Base-by-base conservation (phyloP, 208 protist species). In the Trypanosoma lewisi region DNA sequence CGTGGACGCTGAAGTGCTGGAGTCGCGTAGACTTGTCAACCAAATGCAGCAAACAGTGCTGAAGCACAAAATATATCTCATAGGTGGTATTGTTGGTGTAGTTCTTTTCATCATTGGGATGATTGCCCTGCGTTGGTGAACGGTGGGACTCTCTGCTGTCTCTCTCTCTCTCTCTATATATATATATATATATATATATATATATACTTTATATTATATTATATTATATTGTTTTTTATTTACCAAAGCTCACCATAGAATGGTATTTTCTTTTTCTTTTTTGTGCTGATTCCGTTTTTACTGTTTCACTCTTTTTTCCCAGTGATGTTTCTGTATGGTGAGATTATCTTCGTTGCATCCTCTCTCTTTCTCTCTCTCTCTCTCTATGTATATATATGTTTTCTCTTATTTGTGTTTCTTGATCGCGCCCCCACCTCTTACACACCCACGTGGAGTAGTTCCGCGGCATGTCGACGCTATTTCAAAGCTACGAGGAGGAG, bases 401-500 rank as follows among this genome's bases (percentile, higher is more conserved):
- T 2, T 44, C 25, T 56, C 16, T 56, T 8, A 37, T 6, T 23
- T 41, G 30, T 19, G n/a, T n/a, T n/a, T n/a, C n/a, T n/a, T n/a
- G n/a, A n/a, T n/a, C n/a, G n/a, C n/a, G n/a, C n/a, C n/a, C n/a
- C n/a, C n/a, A n/a, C n/a, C n/a, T n/a, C n/a, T n/a, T n/a, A n/a
- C n/a, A n/a, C n/a, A n/a, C n/a, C n/a, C n/a, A n/a, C n/a, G 37
- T 17, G 44, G 44, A 16, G 44, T 5, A 25, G 44, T 49, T 16
- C 6, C 50, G 28, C n/a, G 12, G 9, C 28, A 92, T 89, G 82
- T 83, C 82, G 16, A 77, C 73, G 0, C 57, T 88, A 25, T 71
- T 85, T 4, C 79, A 92, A 42, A 76, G 73, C 23, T 89, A 92
- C 59, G 82, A 89, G 67, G 82, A 92, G 69, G 82, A 92, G 52